Conservation (phyloP, 1,139 yeast species). For the Yamadazyma triangularis region DNA sequence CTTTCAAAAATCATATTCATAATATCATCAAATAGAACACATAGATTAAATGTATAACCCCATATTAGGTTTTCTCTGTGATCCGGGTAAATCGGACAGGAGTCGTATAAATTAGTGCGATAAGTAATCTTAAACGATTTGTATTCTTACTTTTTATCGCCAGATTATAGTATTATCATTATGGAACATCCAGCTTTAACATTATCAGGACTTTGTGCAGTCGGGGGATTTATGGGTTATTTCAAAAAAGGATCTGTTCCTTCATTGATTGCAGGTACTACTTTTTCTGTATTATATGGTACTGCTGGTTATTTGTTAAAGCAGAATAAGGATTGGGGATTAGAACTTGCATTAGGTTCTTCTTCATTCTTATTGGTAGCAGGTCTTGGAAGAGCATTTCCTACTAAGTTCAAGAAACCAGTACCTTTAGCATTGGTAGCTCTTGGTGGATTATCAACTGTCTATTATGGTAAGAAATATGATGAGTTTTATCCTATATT, state of each 20-base stretch:
- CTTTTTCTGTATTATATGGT: conserved; percentile 67
- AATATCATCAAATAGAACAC: neutral
- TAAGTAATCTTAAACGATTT: too few relatives aligned
- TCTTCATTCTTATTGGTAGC: conserved; percentile 63
- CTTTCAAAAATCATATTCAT: conserved; percentile 13
- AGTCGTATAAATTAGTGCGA: too few relatives aligned
- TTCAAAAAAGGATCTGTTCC: conserved; percentile 72
- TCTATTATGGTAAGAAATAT: conserved; percentile 70
- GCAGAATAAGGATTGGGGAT: conserved; percentile 72
- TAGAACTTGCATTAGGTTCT: conserved; percentile 74
- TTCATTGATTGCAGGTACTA: conserved; percentile 73
- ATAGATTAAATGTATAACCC: too few relatives aligned
- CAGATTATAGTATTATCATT: too few relatives aligned
- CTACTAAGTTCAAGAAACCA: conserved; percentile 60
- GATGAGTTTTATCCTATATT: conserved; percentile 54
- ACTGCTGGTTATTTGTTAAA: conserved; percentile 73
- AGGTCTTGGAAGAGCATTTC: conserved; percentile 64
- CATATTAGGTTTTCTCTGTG: too few relatives aligned
- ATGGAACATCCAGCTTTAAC: conserved; percentile 81
- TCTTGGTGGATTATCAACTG: conserved; percentile 62
- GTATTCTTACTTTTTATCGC: too few relatives aligned
- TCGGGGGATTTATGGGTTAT: conserved; percentile 74
- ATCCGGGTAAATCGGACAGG: too few relatives aligned
- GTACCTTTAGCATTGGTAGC: conserved; percentile 65
- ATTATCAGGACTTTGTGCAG: conserved; percentile 66